Evolutionary conservation across 2,329 filamentous ascomycete genomes (phyloP).

Genomic region (Coniochaeta prunicola): DNA sequence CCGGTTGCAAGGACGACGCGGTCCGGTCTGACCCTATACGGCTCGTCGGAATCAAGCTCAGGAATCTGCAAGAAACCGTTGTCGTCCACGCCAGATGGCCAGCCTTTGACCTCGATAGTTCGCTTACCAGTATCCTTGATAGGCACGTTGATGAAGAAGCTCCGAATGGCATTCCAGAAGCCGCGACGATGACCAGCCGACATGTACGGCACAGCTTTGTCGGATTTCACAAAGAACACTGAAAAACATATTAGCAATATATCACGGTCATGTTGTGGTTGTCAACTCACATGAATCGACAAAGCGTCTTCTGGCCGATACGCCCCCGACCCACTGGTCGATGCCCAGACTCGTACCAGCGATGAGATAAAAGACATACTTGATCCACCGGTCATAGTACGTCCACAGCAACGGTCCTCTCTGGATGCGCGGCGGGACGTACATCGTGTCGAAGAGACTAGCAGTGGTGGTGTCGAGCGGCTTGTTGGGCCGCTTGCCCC

Average conservation of each 20-base stretch:
- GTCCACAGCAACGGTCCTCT: slow-evolving; percentile 27
- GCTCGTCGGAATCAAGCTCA: slow-evolving; percentile 19
- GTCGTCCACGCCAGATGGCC: slow-evolving; percentile 20
- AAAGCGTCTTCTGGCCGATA: slow-evolving; percentile 12
- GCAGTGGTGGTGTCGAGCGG: slow-evolving; percentile 28
- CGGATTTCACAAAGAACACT: slow-evolving; percentile 28
- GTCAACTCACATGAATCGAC: slow-evolving; percentile 15
- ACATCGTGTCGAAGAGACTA: slow-evolving; percentile 34
- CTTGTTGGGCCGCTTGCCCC: slow-evolving; percentile 11
- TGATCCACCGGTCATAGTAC: slow-evolving; percentile 27
- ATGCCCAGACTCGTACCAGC: slow-evolving; percentile 15
- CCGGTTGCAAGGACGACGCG: slow-evolving; percentile 28
- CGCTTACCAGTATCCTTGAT: slow-evolving; percentile 16
- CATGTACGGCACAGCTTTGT: slow-evolving; percentile 25
- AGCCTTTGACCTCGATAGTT: slow-evolving; percentile 27
- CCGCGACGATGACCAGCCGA: slow-evolving; percentile 22
- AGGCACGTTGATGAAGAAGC: slow-evolving; percentile 22
- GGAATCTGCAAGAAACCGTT: slow-evolving; percentile 24
- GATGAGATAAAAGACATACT: slow-evolving; percentile 14
- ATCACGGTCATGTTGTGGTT: not conserved
- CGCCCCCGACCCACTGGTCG: slow-evolving; percentile 18
- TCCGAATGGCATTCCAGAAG: slow-evolving; percentile 21
- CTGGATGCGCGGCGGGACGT: slow-evolving; percentile 29
- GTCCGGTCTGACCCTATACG: slow-evolving; percentile 25
- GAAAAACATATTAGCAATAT: not conserved